Conservation (phyloP, 441 rosid species). For the Melastoma candidum region DNA sequence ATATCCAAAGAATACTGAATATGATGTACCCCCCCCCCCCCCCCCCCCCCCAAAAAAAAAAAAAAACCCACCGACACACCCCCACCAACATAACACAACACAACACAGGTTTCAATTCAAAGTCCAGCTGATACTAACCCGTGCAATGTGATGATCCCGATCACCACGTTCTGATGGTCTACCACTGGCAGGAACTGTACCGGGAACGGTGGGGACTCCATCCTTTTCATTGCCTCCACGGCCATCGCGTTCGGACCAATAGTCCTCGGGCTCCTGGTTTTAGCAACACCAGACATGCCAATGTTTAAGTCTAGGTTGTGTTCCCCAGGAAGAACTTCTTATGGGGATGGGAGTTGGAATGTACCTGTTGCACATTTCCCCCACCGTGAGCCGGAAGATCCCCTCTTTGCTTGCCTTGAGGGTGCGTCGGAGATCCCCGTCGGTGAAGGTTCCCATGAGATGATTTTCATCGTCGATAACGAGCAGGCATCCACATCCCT, state of each 20-base stretch:
- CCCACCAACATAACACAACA: too few species aligned
- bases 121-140: constrained; percentile 92
- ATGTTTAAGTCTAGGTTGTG: not conserved
- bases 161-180: constrained; percentile 41
- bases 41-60: too few species aligned
- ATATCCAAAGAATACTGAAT: too few species aligned
- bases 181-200: constrained; percentile 87
- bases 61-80: too few species aligned
- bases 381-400: constrained; percentile 85
- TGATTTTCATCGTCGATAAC: constrained; percentile 50
- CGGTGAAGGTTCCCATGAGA: constrained; percentile 85
- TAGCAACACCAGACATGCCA: not conserved
- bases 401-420: constrained; percentile 82
- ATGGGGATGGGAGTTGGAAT: not conserved
- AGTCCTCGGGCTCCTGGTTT: constrained; percentile 73
- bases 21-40: too few species aligned
- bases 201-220: constrained; percentile 94
- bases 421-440: constrained; percentile 90
- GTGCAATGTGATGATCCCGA: constrained; percentile 84
- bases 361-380: constrained; percentile 93
- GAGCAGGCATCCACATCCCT: constrained; percentile 91
- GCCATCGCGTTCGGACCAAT: constrained; percentile 85
- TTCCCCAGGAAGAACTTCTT: not conserved
- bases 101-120: constrained; percentile 17
- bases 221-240: constrained; percentile 91